Base-by-base conservation (phyloP, 148 eudicot species). In the Mesembryanthemum crystallinum region DNA sequence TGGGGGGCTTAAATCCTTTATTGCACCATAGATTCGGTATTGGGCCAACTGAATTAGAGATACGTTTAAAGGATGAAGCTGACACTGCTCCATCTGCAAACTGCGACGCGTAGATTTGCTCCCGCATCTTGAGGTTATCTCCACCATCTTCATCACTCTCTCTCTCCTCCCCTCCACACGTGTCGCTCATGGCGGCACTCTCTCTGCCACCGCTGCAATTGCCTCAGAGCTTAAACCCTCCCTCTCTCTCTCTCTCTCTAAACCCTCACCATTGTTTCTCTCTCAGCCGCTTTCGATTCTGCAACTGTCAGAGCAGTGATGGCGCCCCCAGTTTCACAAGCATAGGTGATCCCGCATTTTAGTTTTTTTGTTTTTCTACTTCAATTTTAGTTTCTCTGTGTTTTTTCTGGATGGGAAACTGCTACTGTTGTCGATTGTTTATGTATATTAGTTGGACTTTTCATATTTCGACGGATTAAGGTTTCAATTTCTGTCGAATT, bases 231-330 rank as follows among this genome's bases (percentile, higher is more conserved):
- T 59, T 35, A 23, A 62, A 11, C 49, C 33, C 51, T 11, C 9
- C 57, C 11, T 47, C 21, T 29, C 24, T 63, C 18, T 4, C 17
- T 47, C 68, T 45, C 25, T n/a, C 39, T 7, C 21, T 20, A n/a
- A n/a, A n/a, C 11, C 8, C 73, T 67, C 27, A 24, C 63, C 23
- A 42, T 33, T 45, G 6, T 64, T 32, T n/a, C 49, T 52, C 57
- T 42, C 76, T 43, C 8, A 47, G 51, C 77, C 69, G 77, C 69
- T 76, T 25, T 24, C 23, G 20, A 27, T 55, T 76, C 72, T 66
- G 78, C 25, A 67, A 57, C 43, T 66, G 71, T 76, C 78, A 76
- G 78, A 3, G 60, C 13, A 45, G 25, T 43, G 42, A 73, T 35
- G 5, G 43, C 15, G 17, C 30, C 8, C 1, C 59, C 39, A 60